phyloP scores from a whole-genome alignment of 2,329 filamentous ascomycete genomes.

The Blastomyces emzantsi region DNA sequence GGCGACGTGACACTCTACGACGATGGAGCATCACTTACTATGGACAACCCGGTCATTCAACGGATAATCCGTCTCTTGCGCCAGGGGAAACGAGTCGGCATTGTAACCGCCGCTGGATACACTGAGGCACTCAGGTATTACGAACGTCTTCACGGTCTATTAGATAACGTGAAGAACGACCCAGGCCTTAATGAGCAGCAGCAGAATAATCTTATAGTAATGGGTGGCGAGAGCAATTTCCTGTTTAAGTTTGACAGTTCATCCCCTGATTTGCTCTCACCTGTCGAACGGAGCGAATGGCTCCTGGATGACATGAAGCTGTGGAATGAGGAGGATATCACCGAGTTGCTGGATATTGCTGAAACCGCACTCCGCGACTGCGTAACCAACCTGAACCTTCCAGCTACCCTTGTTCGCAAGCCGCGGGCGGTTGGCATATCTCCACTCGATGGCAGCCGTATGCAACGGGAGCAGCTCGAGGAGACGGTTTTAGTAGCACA shows the following conservation, averaged over 20 bases:
- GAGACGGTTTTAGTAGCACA: constrained; percentile 94
- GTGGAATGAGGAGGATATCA: constrained; percentile 58
- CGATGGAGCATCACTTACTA: constrained; percentile 70
- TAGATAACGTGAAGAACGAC: constrained; percentile 65
- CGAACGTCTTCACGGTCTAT: constrained; percentile 71
- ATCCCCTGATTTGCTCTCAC: constrained; percentile 57
- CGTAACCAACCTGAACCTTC: constrained; percentile 66
- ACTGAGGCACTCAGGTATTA: constrained; percentile 82
- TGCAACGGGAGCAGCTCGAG: constrained; percentile 81
- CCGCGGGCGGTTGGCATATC: constrained; percentile 76
- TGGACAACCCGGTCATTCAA: constrained; percentile 66
- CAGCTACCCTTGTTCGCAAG: constrained; percentile 75
- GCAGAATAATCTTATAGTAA: constrained; percentile 73
- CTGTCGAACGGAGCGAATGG: constrained; percentile 53
- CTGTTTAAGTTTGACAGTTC: constrained; percentile 68
- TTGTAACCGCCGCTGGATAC: constrained; percentile 95
- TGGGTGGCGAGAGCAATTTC: constrained; percentile 95
- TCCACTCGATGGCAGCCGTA: constrained; percentile 54
- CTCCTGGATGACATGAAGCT: constrained; percentile 47
- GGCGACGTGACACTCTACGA: constrained; percentile 96
- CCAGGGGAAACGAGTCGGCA: constrained; percentile 75
- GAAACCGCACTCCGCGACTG: constrained; percentile 78
- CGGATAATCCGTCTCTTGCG: constrained; percentile 61
- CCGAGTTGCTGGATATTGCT: constrained; percentile 74
- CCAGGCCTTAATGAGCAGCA: constrained; percentile 53